Percentiles rank a stretch among this genome's conserved stretches.
phyloP scores from a whole-genome alignment of 768 basidiomycete species.

The Polyporus arcularius region DNA sequence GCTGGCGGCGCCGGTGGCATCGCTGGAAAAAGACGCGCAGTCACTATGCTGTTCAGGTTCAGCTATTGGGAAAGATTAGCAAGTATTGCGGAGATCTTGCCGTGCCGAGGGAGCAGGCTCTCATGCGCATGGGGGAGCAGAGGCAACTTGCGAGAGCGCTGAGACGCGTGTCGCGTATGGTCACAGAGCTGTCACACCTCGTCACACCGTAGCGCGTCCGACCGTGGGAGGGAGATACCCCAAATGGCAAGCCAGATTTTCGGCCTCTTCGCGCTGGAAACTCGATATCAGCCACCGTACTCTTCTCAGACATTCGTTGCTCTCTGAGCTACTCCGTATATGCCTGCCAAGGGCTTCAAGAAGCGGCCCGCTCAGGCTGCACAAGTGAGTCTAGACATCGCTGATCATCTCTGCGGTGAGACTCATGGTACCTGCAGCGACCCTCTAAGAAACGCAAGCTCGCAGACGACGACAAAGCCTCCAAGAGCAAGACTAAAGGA shows the following conservation, averaged over 20 bases:
- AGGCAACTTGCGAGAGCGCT: neutral
- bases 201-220: neutral
- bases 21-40: no score
- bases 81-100: neutral
- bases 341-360: slow-evolving; percentile 23
- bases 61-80: neutral
- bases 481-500: slow-evolving; percentile 42
- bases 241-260: neutral
- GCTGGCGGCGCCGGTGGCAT: neutral
- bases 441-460: slow-evolving; percentile 67
- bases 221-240: neutral
- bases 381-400: slow-evolving; percentile 28
- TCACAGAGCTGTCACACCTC: neutral
- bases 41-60: no score
- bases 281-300: neutral
- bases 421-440: slow-evolving; percentile 26
- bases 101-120: neutral
- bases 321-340: neutral
- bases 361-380: slow-evolving; percentile 35
- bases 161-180: slow-evolving; percentile 3
- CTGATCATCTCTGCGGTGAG: neutral
- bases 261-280: no score
- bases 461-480: slow-evolving; percentile 29
- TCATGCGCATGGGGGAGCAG: neutral
- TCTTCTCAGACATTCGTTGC: neutral